Percentiles rank a stretch among this genome's conserved stretches.
These are phyloP conservation scores for Jaenimonas drosophilae DNA, from an alignment of 208 protist species.

Conservation along the genomic window DNA sequence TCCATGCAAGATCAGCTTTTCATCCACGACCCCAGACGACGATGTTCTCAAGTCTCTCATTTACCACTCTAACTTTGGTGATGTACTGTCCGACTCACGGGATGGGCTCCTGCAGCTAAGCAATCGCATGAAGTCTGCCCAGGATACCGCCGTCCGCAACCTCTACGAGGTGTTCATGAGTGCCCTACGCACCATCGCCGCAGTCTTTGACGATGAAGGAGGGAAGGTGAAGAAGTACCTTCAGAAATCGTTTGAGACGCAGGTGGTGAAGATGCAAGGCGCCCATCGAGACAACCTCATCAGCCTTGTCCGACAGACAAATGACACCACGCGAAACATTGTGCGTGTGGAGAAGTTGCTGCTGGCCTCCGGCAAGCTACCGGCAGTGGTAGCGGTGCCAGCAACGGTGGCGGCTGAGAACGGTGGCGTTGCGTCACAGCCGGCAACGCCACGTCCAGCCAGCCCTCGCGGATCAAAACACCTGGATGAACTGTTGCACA, in stretches of 20 bases:
- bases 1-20: conserved; percentile 15
- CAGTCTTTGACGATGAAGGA: conserved; percentile 3
- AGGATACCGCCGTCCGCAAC: conserved; percentile 22
- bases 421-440: too few species aligned
- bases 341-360: too few species aligned
- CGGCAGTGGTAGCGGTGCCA: too few species aligned
- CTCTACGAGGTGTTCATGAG: conserved; percentile 27
- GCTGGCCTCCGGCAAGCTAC: too few species aligned
- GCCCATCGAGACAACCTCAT: conserved; percentile 48
- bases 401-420: too few species aligned
- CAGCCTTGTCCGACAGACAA: conserved; percentile 21
- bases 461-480: too few species aligned
- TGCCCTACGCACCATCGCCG: neutral
- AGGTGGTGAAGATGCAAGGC: conserved; percentile 35
- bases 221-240: conserved; percentile 7
- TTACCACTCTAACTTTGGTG: conserved; percentile 23
- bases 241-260: conserved; percentile 26
- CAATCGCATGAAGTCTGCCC: conserved; percentile 33
- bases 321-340: too few species aligned
- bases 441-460: too few species aligned
- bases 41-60: conserved; percentile 27
- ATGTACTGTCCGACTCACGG: conserved; percentile 21
- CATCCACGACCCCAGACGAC: conserved; percentile 25
- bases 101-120: conserved; percentile 31
- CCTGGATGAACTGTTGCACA: too few species aligned